Conservation (phyloP, 1,284 basidiomycete genomes). For the Melampsora larici-populina region DNA sequence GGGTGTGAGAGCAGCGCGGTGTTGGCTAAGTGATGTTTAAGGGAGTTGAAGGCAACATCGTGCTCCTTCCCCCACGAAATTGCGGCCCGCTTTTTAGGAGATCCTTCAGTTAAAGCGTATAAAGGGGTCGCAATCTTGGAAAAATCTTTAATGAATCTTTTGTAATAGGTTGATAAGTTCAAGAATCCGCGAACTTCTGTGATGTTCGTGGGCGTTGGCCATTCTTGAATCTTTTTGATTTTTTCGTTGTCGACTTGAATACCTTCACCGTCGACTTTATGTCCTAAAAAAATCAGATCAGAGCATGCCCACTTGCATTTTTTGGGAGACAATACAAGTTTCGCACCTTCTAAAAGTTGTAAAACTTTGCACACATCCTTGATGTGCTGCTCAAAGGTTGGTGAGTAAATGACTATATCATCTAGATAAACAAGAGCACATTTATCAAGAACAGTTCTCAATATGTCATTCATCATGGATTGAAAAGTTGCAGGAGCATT, state of each 20-base stretch:
- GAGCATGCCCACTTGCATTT: conserved; percentile 4
- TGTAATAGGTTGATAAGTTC: conserved; percentile 22
- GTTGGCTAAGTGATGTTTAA: not conserved
- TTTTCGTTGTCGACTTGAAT: not conserved
- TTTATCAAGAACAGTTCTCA: not conserved
- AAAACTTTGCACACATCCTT: conserved; percentile 2
- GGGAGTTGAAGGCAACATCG: not conserved
- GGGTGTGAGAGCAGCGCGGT: not conserved
- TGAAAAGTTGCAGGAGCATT: not conserved
- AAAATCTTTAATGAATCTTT: conserved; percentile 22
- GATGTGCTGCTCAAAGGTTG: not conserved
- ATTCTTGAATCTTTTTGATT: no score
- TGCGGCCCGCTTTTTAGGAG: not conserved
- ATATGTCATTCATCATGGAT: no score
- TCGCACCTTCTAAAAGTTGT: not conserved
- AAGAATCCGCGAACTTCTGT: conserved; percentile 21
- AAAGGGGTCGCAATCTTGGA: conserved; percentile 8
- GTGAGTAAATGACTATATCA: conserved; percentile 7
- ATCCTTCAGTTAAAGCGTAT: not conserved
- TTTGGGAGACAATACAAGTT: no score
- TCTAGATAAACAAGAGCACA: not conserved
- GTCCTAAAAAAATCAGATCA: not conserved
- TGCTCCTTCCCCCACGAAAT: conserved; percentile 11
- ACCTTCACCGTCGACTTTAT: not conserved
- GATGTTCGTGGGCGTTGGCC: conserved; percentile 18